phyloP scores from a whole-genome alignment of 225 moss, liverwort and hornwort species.

The Polytrichum formosum region DNA sequence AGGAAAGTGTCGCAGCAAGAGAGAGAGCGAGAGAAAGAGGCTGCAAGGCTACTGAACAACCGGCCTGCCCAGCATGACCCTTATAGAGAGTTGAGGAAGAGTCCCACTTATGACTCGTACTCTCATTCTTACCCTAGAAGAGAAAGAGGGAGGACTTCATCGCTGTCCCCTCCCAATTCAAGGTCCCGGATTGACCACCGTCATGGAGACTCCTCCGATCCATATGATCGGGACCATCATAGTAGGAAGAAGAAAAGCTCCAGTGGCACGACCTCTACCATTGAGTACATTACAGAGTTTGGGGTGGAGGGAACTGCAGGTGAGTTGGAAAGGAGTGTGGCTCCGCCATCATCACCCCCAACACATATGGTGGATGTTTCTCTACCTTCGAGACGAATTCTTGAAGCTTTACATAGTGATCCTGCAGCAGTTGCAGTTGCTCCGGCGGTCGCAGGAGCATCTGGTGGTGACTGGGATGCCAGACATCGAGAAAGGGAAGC shows the following conservation, averaged over 20 bases:
- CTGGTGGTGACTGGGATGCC: slow-evolving; percentile 69
- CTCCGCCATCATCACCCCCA: slow-evolving; percentile 77
- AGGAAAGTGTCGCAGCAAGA: slow-evolving; percentile 95
- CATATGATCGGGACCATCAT: slow-evolving; percentile 58
- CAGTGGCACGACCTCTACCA: slow-evolving; percentile 65
- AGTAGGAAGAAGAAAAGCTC: slow-evolving; percentile 67
- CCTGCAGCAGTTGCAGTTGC: slow-evolving; percentile 74
- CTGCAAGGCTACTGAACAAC: slow-evolving; percentile 70
- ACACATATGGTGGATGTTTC: slow-evolving; percentile 43
- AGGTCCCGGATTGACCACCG: slow-evolving; percentile 50
- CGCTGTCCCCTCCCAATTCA: slow-evolving; percentile 75
- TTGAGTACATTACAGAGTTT: slow-evolving; percentile 99
- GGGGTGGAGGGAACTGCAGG: slow-evolving; percentile 73
- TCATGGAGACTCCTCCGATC: slow-evolving; percentile 32
- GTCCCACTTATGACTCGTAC: slow-evolving; percentile 98
- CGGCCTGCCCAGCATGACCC: slow-evolving; percentile 84
- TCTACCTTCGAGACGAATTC: slow-evolving; percentile 77
- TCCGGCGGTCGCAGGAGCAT: slow-evolving; percentile 54
- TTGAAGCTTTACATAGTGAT: slow-evolving; percentile 94
- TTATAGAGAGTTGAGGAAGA: slow-evolving; percentile 92
- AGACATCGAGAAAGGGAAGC: slow-evolving; percentile 68
- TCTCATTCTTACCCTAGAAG: slow-evolving; percentile 62
- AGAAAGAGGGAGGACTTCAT: slow-evolving; percentile 70
- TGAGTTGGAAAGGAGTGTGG: slow-evolving; percentile 61
- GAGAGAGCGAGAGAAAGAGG: slow-evolving; percentile 94